Percentiles rank a stretch among this genome's conserved stretches.
Evolutionary conservation across 495 filamentous ascomycete species (phyloP).

Genomic region (Geopyxis carbonaria): DNA sequence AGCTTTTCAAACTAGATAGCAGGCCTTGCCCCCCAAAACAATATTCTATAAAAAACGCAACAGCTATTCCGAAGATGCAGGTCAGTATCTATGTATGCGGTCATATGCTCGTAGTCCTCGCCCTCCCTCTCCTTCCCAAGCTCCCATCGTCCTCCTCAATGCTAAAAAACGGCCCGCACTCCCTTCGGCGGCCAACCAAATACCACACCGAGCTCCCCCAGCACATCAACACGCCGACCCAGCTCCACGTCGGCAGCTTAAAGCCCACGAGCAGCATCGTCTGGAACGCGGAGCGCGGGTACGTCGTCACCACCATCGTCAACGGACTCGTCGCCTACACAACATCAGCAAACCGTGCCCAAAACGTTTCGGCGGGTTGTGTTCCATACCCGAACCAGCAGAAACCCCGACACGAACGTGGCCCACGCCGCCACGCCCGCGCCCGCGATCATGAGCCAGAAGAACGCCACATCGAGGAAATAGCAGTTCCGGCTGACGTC

Average conservation of each 20-base stretch:
- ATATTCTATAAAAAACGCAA: too few relatives aligned
- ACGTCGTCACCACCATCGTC: slow-evolving; percentile 22
- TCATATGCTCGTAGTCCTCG: too few relatives aligned
- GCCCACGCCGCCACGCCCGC: slow-evolving; percentile 7
- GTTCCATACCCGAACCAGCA: slow-evolving; percentile 12
- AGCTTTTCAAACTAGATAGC: too few relatives aligned
- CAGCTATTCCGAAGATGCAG: too few relatives aligned
- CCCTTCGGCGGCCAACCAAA: slow-evolving; percentile 28
- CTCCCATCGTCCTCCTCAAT: too few relatives aligned
- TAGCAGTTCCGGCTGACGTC: slow-evolving; percentile 35
- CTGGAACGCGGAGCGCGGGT: slow-evolving; percentile 20
- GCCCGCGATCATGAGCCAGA: slow-evolving; percentile 26
- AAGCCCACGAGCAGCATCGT: slow-evolving; percentile 25
- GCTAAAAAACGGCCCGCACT: too few relatives aligned
- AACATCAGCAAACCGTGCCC: slow-evolving; percentile 9
- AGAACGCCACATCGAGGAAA: slow-evolving; percentile 34
- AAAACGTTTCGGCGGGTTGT: not conserved
- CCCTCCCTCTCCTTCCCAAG: too few relatives aligned
- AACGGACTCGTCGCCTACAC: slow-evolving; percentile 20
- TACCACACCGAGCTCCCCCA: slow-evolving; percentile 35
- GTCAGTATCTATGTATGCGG: too few relatives aligned
- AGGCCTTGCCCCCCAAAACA: too few relatives aligned
- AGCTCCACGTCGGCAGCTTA: slow-evolving; percentile 25
- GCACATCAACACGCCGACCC: slow-evolving; percentile 33
- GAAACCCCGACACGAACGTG: slow-evolving; percentile 18